Evolutionary conservation across 1,139 yeast species (phyloP).

Genomic region (Lizanozyma gosingica): DNA sequence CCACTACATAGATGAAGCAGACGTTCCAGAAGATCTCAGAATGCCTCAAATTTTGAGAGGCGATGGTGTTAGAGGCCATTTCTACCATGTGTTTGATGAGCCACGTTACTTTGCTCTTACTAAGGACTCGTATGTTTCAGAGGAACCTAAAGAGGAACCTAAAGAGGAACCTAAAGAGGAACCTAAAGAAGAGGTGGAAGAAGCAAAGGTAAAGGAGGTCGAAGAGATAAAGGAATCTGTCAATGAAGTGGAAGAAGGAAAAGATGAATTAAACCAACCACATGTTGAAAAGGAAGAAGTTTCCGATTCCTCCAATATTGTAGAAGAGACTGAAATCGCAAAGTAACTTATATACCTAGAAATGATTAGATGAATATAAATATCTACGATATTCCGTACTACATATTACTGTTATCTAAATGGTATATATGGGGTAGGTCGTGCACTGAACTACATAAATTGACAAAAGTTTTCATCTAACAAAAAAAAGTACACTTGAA

Average conservation of each 20-base stretch:
- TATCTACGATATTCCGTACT: no score
- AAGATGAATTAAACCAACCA: neutral
- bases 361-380: no score
- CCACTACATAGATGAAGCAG: conserved; percentile 43
- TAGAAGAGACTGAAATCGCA: neutral
- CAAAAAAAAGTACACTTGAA: no score
- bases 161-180: neutral
- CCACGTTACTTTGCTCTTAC: conserved; percentile 60
- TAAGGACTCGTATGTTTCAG: neutral
- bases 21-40: conserved; percentile 53
- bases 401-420: no score
- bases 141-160: neutral
- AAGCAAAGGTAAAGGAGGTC: neutral
- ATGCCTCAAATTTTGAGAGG: conserved; percentile 84
- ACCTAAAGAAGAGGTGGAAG: neutral
- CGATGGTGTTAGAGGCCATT: conserved; percentile 91
- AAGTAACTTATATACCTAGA: neutral
- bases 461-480: no score
- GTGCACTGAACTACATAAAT: no score
- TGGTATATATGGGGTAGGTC: no score
- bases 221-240: neutral
- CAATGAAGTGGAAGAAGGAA: neutral
- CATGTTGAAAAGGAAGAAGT: neutral
- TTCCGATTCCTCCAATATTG: neutral
- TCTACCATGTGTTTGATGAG: conserved; percentile 89